Percentiles rank a stretch among this genome's conserved stretches.
Conservation (phyloP, 805 yeast species). For the Helenozyma baotianmanensis region DNA sequence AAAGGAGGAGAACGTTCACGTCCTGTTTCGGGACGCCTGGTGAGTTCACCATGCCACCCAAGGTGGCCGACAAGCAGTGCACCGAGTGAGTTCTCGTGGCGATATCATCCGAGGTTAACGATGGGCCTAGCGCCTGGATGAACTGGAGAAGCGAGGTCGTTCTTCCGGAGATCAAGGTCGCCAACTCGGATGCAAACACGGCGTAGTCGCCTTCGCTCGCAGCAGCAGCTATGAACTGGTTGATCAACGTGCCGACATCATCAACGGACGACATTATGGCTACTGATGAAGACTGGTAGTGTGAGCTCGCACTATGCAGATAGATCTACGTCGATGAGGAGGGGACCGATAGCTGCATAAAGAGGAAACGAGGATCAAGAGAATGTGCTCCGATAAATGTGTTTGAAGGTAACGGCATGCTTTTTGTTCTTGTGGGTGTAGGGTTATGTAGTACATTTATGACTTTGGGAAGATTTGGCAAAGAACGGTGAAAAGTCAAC, state of each 20-base stretch:
- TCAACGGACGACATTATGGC: slow-evolving; percentile 4
- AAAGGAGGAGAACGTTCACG: slow-evolving; percentile 47
- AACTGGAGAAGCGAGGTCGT: slow-evolving; percentile 45
- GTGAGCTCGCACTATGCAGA: too few relatives aligned
- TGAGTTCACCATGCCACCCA: slow-evolving; percentile 22
- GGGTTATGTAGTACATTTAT: too few relatives aligned
- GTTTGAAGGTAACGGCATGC: too few relatives aligned
- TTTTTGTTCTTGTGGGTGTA: too few relatives aligned
- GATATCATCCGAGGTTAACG: slow-evolving; percentile 57
- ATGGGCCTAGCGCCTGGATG: slow-evolving; percentile 56
- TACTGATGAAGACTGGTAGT: too few relatives aligned
- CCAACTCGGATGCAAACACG: slow-evolving; percentile 20
- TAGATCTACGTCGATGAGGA: too few relatives aligned
- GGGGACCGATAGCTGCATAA: too few relatives aligned
- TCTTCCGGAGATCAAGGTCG: slow-evolving; percentile 17
- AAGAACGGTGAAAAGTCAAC: too few relatives aligned
- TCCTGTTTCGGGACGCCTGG: slow-evolving; percentile 39
- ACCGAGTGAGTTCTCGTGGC: slow-evolving; percentile 45
- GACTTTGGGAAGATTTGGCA: too few relatives aligned
- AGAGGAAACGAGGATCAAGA: too few relatives aligned
- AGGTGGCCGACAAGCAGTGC: slow-evolving; percentile 35
- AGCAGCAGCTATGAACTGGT: slow-evolving; percentile 33
- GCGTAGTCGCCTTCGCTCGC: slow-evolving; percentile 22
- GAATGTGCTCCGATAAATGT: too few relatives aligned
- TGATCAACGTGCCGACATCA: slow-evolving; percentile 25